Evolutionary conservation across 768 basidiomycete genomes (phyloP).

Genomic region (Hericium erinaceus): DNA sequence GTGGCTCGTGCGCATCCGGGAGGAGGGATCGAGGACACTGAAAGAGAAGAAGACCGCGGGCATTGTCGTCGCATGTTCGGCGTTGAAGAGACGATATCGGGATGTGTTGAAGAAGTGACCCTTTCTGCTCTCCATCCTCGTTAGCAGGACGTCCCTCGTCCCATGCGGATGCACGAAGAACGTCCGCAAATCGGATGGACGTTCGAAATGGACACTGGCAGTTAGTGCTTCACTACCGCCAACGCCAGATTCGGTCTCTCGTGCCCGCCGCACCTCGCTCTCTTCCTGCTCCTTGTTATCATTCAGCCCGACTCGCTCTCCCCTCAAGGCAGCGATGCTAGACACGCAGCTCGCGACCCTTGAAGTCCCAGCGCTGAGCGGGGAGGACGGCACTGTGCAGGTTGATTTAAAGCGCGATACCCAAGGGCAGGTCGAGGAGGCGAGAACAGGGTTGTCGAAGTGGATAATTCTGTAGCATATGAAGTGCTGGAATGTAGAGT

Average conservation of each 20-base stretch:
- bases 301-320: constrained; percentile 16
- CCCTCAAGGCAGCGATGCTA: constrained; percentile 77
- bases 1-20: constrained; percentile 72
- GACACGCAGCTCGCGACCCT: constrained; percentile 66
- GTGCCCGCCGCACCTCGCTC: neutral
- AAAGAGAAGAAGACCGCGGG: constrained; percentile 46
- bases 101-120: constrained; percentile 91
- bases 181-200: constrained; percentile 35
- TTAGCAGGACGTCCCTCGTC: constrained; percentile 39
- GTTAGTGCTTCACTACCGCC: constrained; percentile 17
- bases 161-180: constrained; percentile 80
- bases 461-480: neutral
- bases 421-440: neutral
- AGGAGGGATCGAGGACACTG: constrained; percentile 41
- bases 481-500: no score
- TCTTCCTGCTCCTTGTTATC: neutral
- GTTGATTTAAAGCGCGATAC: constrained; percentile 32
- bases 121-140: constrained; percentile 52
- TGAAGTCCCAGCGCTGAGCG: constrained; percentile 46
- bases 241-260: constrained; percentile 12
- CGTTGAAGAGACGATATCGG: constrained; percentile 74
- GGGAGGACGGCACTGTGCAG: constrained; percentile 55
- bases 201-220: constrained; percentile 20
- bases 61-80: constrained; percentile 81
- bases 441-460: neutral